Percentiles rank a stretch among this genome's conserved stretches.
Conservation (phyloP, 2,329 filamentous ascomycete genomes). For the Fusarium odoratissimum region DNA sequence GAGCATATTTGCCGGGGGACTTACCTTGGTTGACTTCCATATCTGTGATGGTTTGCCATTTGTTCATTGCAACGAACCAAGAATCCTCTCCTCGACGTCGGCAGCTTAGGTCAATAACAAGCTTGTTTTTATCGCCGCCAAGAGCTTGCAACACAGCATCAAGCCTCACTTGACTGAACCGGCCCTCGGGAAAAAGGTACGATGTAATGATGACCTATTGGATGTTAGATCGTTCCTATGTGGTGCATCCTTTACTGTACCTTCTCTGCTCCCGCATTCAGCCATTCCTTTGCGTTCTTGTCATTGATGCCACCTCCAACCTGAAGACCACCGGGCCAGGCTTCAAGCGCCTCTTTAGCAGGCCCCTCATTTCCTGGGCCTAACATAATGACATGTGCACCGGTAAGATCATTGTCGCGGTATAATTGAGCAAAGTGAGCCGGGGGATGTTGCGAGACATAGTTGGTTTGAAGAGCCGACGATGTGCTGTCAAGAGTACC, state of each 20-base stretch:
- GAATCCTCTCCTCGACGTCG: slow-evolving; percentile 75
- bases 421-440: slow-evolving; percentile 86
- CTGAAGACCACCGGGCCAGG: slow-evolving; percentile 86
- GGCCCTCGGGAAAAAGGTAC: slow-evolving; percentile 87
- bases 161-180: slow-evolving; percentile 82
- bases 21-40: slow-evolving; percentile 91
- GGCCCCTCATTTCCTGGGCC: slow-evolving; percentile 87
- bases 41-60: slow-evolving; percentile 98
- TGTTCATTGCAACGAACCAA: slow-evolving; percentile 99
- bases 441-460: slow-evolving; percentile 85
- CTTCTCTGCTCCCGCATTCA: slow-evolving; percentile 89
- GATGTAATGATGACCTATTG: slow-evolving; percentile 95
- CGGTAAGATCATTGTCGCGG: slow-evolving; percentile 75
- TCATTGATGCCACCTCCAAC: slow-evolving; percentile 95
- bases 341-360: slow-evolving; percentile 78
- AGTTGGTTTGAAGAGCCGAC: slow-evolving; percentile 84
- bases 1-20: background rate
- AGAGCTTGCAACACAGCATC: slow-evolving; percentile 79
- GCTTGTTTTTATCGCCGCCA: slow-evolving; percentile 78
- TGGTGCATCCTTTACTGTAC: slow-evolving; percentile 57
- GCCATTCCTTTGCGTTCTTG: slow-evolving; percentile 85
- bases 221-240: slow-evolving; percentile 11
- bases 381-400: slow-evolving; percentile 96
- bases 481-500: slow-evolving; percentile 82
- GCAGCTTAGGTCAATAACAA: slow-evolving; percentile 96